Percentiles rank a stretch among this genome's conserved stretches.
Conservation (phyloP, 306 rosid genomes). For the Argentina anserina region DNA sequence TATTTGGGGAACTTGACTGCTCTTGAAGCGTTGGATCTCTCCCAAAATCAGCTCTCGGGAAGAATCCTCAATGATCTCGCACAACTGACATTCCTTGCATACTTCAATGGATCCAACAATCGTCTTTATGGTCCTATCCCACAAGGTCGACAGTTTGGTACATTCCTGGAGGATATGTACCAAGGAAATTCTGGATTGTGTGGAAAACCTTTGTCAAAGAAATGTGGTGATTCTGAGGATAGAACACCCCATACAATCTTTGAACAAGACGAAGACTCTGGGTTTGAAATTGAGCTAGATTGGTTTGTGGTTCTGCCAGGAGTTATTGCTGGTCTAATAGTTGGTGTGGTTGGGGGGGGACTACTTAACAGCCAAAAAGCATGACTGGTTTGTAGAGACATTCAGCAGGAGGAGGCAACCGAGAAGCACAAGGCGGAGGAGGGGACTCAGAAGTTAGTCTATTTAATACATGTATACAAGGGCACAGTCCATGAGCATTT, state of each 20-base stretch:
- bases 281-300: background rate
- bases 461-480: background rate
- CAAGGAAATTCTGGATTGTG: conserved; percentile 14
- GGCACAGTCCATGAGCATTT: no score
- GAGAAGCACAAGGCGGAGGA: background rate
- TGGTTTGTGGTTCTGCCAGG: background rate
- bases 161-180: conserved; percentile 9
- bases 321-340: background rate
- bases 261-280: background rate
- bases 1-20: conserved; percentile 13
- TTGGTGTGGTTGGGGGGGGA: conserved; percentile 6
- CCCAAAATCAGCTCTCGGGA: conserved; percentile 10
- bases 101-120: background rate
- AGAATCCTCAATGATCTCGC: background rate
- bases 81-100: background rate
- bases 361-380: background rate
- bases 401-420: background rate
- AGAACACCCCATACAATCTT: background rate
- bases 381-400: background rate
- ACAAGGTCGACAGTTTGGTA: conserved; percentile 7
- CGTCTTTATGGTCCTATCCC: conserved; percentile 1
- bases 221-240: background rate
- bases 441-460: background rate
- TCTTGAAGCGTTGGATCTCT: background rate
- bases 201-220: conserved; percentile 10